Evolutionary conservation across 345 rosid genomes (phyloP), one percentile per base, ranked within the genome.

Genomic region (Hypericum androsaemum): DNA sequence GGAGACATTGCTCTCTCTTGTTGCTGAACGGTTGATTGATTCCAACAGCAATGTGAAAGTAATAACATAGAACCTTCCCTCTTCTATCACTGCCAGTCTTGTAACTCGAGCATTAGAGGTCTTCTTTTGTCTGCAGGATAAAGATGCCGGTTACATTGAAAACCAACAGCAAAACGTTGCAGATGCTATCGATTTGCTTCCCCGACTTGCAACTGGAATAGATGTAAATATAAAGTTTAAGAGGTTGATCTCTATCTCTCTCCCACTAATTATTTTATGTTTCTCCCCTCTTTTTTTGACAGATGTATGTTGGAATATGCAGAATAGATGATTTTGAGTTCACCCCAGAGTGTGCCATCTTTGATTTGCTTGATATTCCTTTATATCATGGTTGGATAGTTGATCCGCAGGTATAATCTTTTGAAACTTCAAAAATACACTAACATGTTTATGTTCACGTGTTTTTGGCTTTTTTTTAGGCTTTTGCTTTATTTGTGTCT

Each of bases 311-410:
- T 59, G 37, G 39, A 28, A 40, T 42, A 53, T 70, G 67, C 98
- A 92, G 97, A 77, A 84, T 94, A 78, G 84, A 78, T 75, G 99
- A 88, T 77, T 94, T 94, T 49, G 99, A 94, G 80, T 88, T 86
- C 64, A 94, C 99, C 48, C 89, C 72, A 22, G 99, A 86, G 59
- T 84, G 97, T 69, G 97, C 97, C 39, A 94, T 94, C 69, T 94
- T 86, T 84, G 97, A 88, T 77, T 77, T 94, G 64, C 88, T 94
- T 44, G 96, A 86, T 78, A 88, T 94, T 68, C 96, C 95, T 44
- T 60, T 88, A 12, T 89, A 77, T 72, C 99, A 94, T 76, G 99
- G 97, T 64, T 94, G 99, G 99, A 88, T 94, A 61, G 95, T 84
- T 68, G 97, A 94, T 82, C 81, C 92, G 50, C 95, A 80, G 94